Evolutionary conservation across 768 basidiomycete genomes (phyloP).

Genomic region (Rhodocollybia butyracea): DNA sequence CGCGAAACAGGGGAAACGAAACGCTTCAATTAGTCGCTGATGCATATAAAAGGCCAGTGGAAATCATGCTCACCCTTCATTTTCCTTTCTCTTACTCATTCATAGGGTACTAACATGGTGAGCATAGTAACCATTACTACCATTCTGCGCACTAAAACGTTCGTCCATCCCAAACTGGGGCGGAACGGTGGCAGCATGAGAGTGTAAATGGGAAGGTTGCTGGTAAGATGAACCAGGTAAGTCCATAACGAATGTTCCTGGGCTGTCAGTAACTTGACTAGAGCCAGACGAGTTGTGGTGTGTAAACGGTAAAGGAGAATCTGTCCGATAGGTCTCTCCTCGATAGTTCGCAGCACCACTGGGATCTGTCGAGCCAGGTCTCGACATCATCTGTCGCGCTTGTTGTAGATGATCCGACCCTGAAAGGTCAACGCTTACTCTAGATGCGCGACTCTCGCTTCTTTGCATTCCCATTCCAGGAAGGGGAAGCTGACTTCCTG

Average conservation of each 20-base stretch:
- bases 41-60: neutral
- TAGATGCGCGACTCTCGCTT: conserved; percentile 18
- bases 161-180: neutral
- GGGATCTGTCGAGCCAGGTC: conserved; percentile 10
- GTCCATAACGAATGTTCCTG: conserved; percentile 3
- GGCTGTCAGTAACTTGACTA: conserved; percentile 7
- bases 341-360: conserved; percentile 18
- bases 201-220: neutral
- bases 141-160: neutral
- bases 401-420: conserved; percentile 23
- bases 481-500: conserved; percentile 24
- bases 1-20: neutral
- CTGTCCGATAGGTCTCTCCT: conserved; percentile 36
- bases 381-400: conserved; percentile 6
- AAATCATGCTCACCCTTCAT: neutral
- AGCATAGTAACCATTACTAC: neutral
- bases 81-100: neutral
- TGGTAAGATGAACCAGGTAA: conserved; percentile 4
- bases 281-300: neutral
- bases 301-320: conserved; percentile 36
- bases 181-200: conserved; percentile 1
- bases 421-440: conserved; percentile 21
- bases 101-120: conserved; percentile 14
- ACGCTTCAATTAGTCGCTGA: neutral
- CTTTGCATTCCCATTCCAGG: conserved; percentile 30